Evolutionary conservation across 495 filamentous ascomycete genomes (phyloP).

Genomic region (Barbatosphaeria neglecta): DNA sequence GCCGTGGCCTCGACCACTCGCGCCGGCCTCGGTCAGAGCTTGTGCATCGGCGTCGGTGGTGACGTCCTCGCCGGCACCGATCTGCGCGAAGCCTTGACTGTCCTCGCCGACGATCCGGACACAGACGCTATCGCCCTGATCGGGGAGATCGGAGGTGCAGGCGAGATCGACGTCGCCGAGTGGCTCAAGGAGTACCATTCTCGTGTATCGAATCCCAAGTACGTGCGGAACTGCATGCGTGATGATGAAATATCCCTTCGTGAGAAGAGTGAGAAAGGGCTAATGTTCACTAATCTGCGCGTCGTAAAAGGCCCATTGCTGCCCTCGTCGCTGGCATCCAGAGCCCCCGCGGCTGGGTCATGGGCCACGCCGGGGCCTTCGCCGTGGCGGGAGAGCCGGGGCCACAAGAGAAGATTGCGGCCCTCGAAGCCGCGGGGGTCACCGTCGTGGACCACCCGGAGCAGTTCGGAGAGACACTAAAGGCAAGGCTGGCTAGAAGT

Average conservation of each 20-base stretch:
- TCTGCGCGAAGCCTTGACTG: conserved; percentile 61
- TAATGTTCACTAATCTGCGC: background rate
- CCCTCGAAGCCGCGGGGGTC: conserved; percentile 58
- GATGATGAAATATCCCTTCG: no score
- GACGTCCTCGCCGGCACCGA: conserved; percentile 76
- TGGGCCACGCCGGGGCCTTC: conserved; percentile 86
- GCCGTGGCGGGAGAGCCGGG: conserved; percentile 53
- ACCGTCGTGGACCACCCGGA: conserved; percentile 72
- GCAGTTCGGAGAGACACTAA: conserved; percentile 66
- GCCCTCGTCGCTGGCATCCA: conserved; percentile 63
- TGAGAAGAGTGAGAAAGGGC: no score
- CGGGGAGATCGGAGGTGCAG: conserved; percentile 76
- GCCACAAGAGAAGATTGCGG: conserved; percentile 52
- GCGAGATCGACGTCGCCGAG: conserved; percentile 71
- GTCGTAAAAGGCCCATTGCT: conserved; percentile 56
- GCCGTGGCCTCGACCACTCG: conserved; percentile 73
- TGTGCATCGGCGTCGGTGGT: conserved; percentile 81
- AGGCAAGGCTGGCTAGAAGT: conserved; percentile 21
- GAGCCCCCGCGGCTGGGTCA: conserved; percentile 56
- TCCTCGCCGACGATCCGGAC: conserved; percentile 62
- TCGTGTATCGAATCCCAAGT: conserved; percentile 55
- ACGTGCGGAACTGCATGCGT: conserved; percentile 12
- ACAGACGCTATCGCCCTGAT: conserved; percentile 76
- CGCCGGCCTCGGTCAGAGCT: conserved; percentile 72
- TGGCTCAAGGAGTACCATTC: conserved; percentile 62